phyloP scores from a whole-genome alignment of 805 yeast species.

The Ogataea glucozyma region DNA sequence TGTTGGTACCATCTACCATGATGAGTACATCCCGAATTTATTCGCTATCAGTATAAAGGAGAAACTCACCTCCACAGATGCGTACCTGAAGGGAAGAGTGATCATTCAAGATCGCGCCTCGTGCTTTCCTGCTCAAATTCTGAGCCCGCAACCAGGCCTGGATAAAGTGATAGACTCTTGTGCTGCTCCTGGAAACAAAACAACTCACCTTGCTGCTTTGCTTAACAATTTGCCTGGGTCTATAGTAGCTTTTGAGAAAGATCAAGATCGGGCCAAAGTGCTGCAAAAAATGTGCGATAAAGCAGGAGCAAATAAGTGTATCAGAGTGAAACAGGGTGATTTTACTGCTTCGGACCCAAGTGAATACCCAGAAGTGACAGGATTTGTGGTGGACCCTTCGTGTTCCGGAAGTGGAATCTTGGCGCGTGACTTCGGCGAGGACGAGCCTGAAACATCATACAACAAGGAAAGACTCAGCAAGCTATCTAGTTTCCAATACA shows the following conservation, averaged over 20 bases:
- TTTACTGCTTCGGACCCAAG: constrained; percentile 61
- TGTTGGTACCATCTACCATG: constrained; percentile 68
- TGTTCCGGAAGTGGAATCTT: constrained; percentile 98
- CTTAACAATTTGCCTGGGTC: constrained; percentile 43
- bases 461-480: constrained; percentile 63
- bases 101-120: constrained; percentile 97
- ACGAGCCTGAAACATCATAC: constrained; percentile 45
- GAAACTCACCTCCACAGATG: constrained; percentile 62
- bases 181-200: constrained; percentile 98
- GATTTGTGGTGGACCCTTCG: constrained; percentile 91
- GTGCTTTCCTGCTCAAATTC: constrained; percentile 89
- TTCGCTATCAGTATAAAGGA: constrained; percentile 83
- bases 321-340: constrained; percentile 50
- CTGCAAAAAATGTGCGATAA: constrained; percentile 73
- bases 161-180: constrained; percentile 84
- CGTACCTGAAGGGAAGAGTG: constrained; percentile 72
- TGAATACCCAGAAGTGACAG: constrained; percentile 67
- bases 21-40: constrained; percentile 69
- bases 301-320: constrained; percentile 62
- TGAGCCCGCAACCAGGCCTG: constrained; percentile 56
- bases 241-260: constrained; percentile 87
- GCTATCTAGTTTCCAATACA: constrained; percentile 82
- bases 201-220: constrained; percentile 84
- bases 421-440: constrained; percentile 75
- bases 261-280: constrained; percentile 66